Evolutionary conservation across 2,329 filamentous ascomycete genomes (phyloP), one percentile per base, ranked within the genome.

Genomic region (Apiospora saccharicola): DNA sequence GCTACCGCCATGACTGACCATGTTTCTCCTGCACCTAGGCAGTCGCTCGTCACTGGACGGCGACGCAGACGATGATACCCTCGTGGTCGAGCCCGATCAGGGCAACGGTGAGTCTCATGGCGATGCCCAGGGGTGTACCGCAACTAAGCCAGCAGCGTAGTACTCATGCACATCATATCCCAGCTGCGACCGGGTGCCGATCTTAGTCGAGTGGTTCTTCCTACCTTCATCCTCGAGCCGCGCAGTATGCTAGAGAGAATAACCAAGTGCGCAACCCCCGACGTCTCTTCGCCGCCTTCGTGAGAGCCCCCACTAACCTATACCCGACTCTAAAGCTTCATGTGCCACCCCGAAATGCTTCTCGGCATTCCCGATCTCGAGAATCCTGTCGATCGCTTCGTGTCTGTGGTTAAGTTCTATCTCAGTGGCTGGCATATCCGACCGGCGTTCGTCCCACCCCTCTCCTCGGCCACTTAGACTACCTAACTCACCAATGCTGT

Each of bases 351-450:
- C 53, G 96, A 99, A 84, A 97, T 95, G 79, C 91, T 99, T 44
- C 90, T 99, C 5, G 92, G 93, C 46, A 96, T 98, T 82, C 90
- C 96, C 64, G 86, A 90, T 67, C 93, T 98, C 77, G 93, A 98
- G 70, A 96, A 99, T 79, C 96, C 96, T 0, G 86, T 94, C 72
- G 87, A 96, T 79, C 91, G 96, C 81, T 99, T 99, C 80, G 91
- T 98, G 43, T 94, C 95, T 19, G 96, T 99, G 69, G 94, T 98
- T 80, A 98, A 97, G 84, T 99, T 99, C 83, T 99, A 99, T 83
- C 87, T 99, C 64, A 98, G 95, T 82, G 96, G 96, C 79, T 99
- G 96, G 96, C 96, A 99, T 82, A 98, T 99, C 81, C 96, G 96
- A 83, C 96, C 96, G 80, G 93, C 95, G 94, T 97, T 89, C 80